Evolutionary conservation across 2,329 filamentous ascomycete species (phyloP).

Genomic region (Trichoderma afroharzianum): DNA sequence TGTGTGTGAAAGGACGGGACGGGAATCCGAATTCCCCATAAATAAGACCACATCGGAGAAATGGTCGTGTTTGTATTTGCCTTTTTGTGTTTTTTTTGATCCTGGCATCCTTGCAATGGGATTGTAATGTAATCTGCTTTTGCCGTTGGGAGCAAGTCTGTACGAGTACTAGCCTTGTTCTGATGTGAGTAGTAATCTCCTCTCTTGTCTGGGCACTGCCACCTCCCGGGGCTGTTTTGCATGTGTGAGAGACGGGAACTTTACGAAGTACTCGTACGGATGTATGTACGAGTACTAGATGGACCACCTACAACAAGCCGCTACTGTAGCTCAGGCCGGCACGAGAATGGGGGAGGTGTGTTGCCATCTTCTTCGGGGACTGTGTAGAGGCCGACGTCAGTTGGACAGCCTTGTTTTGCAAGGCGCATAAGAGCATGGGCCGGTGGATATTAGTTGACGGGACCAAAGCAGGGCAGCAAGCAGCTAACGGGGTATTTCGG

Average conservation of each 20-base stretch:
- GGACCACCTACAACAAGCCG: not conserved
- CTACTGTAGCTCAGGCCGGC: not conserved
- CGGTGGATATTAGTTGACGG: not conserved
- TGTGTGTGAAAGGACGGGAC: not conserved
- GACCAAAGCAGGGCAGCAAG: not conserved
- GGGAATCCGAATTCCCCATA: not conserved
- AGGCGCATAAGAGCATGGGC: not conserved
- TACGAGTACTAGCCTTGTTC: not conserved
- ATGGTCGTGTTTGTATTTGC: not conserved
- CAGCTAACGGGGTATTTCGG: not conserved
- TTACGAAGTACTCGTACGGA: not conserved
- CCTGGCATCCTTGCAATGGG: not conserved
- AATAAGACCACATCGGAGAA: not conserved
- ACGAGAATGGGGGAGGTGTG: not conserved
- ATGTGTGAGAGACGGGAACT: not conserved
- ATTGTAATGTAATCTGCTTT: not conserved
- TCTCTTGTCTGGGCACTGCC: not conserved
- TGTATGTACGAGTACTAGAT: not conserved
- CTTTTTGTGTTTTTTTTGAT: not conserved
- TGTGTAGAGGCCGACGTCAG: not conserved
- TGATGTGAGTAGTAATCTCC: not conserved
- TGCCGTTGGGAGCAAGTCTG: not conserved
- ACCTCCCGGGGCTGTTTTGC: not conserved
- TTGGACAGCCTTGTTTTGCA: not conserved
- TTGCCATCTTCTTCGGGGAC: not conserved